A percentile compares a stretch with the other conserved stretches of the same genome.
These are phyloP conservation scores for Aspergillus indologenus DNA, from an alignment of 495 filamentous ascomycete genomes.

Conservation along the genomic window DNA sequence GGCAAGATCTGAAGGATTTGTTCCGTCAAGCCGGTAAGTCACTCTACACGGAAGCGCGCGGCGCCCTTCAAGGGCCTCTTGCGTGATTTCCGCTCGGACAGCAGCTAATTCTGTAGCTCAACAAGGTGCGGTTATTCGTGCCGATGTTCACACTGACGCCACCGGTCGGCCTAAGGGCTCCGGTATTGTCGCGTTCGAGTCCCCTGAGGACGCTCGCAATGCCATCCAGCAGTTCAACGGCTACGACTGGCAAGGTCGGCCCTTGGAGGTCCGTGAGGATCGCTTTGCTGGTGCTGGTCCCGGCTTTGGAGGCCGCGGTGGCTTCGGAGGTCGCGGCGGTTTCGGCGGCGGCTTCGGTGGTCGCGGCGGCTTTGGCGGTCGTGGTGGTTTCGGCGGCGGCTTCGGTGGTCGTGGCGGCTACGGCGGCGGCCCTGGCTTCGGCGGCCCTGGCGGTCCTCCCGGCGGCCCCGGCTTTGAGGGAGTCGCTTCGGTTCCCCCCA, in stretches of 20 bases:
- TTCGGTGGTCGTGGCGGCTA: constrained; percentile 53
- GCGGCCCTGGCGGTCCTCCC: constrained; percentile 40
- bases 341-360: constrained; percentile 36
- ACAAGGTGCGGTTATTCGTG: constrained; percentile 83
- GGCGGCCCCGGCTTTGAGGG: constrained; percentile 27
- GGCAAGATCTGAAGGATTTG: constrained; percentile 98
- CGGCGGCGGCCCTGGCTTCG: constrained; percentile 50
- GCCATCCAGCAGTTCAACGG: constrained; percentile 97
- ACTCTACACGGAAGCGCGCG: constrained; percentile 8
- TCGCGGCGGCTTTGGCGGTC: constrained; percentile 49
- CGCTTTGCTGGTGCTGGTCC: constrained; percentile 73
- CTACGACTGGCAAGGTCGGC: constrained; percentile 95
- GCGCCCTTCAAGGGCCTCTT: constrained; percentile 10
- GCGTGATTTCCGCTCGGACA: constrained; percentile 22
- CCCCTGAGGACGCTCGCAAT: constrained; percentile 87
- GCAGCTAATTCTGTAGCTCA: constrained; percentile 48
- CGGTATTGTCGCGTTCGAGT: constrained; percentile 95
- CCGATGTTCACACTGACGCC: constrained; percentile 89
- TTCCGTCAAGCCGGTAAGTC: constrained; percentile 96
- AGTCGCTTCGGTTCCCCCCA: constrained; percentile 60
- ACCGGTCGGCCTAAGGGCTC: constrained; percentile 93
- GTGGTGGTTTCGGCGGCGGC: constrained; percentile 49
- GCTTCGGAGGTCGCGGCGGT: constrained; percentile 52
- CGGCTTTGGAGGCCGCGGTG: constrained; percentile 51
- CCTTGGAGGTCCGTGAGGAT: constrained; percentile 93